Evolutionary conservation across 2,329 filamentous ascomycete species (phyloP), one percentile per base, ranked within the genome.

Genomic region (Emmonsia crescens): DNA sequence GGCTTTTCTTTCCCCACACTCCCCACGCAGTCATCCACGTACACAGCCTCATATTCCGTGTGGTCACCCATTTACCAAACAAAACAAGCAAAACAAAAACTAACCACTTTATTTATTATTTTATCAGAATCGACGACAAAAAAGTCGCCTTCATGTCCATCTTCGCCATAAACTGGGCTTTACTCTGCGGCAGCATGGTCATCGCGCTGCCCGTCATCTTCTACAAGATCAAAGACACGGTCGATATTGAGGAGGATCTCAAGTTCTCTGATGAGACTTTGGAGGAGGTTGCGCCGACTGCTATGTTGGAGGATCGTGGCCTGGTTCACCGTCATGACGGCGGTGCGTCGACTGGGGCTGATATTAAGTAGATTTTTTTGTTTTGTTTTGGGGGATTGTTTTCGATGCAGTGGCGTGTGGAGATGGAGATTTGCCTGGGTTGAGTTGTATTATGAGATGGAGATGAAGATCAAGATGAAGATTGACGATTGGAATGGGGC

Each of bases 241-340:
- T 90, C n/a, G 73, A 83, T 1, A 69, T 96, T 4, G 89, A 93
- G 74, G 86, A 92, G 60, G 92, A 96, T 74, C 78, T 96, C 59
- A 85, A 86, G 71, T 92, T 91, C 73, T 90, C 88, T 24, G 91
- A 96, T 70, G 89, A 94, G 81, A 94, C 88, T 0, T 70, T 87
- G 19, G 84, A 82, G 31, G 89, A 96, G 66, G 87, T 96, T 42
- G 63, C 63, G 24, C 60, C 63, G 2, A 61, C 61, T 6, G 58
- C 62, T 36, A 29, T 62, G 51, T 21, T 63, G 48, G 61, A 65
- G 29, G 31, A 55, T 40, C 29, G 52, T 21, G 46, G 42, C 4
- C 5, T 36, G 24, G 10, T 5, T 4, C 16, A 12, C n/a, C n/a
- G n/a, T n/a, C n/a, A n/a, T n/a, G n/a, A n/a, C 10, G 24, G 16